phyloP scores from a whole-genome alignment of 2,329 filamentous ascomycete species.

The Aspergillus sp. region DNA sequence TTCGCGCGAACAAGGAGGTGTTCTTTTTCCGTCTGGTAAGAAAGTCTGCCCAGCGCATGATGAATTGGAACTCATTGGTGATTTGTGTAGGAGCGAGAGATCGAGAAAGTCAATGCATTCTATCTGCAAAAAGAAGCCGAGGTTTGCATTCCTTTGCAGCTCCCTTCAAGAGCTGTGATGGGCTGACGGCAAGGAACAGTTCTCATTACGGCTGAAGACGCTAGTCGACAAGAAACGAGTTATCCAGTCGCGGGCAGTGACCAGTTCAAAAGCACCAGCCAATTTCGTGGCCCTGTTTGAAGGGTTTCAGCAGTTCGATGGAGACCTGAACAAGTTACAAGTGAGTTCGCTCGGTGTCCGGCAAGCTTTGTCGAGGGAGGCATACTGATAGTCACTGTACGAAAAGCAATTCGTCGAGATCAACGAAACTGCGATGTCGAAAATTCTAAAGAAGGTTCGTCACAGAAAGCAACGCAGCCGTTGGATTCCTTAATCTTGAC shows the following conservation, averaged over 20 bases:
- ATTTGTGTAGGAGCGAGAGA: constrained; percentile 76
- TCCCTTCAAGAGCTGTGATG: neutral
- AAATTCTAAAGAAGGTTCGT: constrained; percentile 89
- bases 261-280: constrained; percentile 81
- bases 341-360: constrained; percentile 39
- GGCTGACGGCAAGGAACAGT: constrained; percentile 52
- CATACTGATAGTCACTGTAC: constrained; percentile 12
- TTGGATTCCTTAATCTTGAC: constrained; percentile 13
- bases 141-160: constrained; percentile 55
- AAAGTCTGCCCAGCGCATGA: neutral
- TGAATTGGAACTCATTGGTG: constrained; percentile 5
- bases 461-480: constrained; percentile 1
- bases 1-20: constrained; percentile 96
- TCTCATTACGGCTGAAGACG: constrained; percentile 89
- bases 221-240: constrained; percentile 93
- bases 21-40: constrained; percentile 97
- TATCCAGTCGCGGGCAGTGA: constrained; percentile 74
- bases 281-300: constrained; percentile 95
- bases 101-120: constrained; percentile 98
- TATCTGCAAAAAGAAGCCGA: constrained; percentile 98
- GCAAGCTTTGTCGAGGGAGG: neutral
- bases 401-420: constrained; percentile 91
- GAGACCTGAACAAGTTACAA: constrained; percentile 91
- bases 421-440: constrained; percentile 96
- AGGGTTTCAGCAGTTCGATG: constrained; percentile 95